phyloP scores from a whole-genome alignment of 192 early-diverging fungal genomes.

The Haplosporangium gracile region DNA sequence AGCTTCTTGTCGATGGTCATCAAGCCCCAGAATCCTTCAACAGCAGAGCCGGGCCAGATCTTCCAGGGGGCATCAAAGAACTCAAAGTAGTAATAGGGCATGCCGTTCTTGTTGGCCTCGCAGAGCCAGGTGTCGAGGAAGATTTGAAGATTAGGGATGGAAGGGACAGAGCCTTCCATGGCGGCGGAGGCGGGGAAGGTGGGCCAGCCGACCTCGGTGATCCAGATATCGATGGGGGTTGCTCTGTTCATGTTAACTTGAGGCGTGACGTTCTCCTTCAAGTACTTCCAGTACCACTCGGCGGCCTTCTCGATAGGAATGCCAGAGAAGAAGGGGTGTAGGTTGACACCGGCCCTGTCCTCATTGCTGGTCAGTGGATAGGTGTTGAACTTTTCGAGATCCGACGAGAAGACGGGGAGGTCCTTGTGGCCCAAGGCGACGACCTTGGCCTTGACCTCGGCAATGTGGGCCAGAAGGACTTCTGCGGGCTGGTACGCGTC shows the following conservation, averaged over 20 bases:
- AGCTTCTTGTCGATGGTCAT: conserved; percentile 54
- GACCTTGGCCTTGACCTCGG: conserved; percentile 44
- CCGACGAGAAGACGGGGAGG: conserved; percentile 57
- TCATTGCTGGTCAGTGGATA: conserved; percentile 37
- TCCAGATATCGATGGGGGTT: conserved; percentile 30
- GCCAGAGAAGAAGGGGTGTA: conserved; percentile 62
- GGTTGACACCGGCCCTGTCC: conserved; percentile 55
- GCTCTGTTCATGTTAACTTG: conserved; percentile 15
- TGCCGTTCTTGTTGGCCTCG: conserved; percentile 49
- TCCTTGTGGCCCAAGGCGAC: conserved; percentile 41
- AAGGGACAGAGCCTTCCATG: conserved; percentile 53
- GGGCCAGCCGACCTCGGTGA: conserved; percentile 63
- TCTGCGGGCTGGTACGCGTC: conserved; percentile 24
- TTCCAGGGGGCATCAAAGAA: conserved; percentile 66
- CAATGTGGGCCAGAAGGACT: conserved; percentile 21
- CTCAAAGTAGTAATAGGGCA: conserved; percentile 62
- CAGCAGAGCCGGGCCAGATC: conserved; percentile 54
- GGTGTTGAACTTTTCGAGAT: conserved; percentile 29
- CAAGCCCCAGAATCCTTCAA: conserved; percentile 58
- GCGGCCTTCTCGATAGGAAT: conserved; percentile 47
- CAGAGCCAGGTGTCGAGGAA: conserved; percentile 61
- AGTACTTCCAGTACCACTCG: conserved; percentile 58
- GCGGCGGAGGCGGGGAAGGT: conserved; percentile 39
- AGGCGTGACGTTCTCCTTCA: conserved; percentile 28
- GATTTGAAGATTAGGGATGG: conserved; percentile 52